Conservation (phyloP, 495 filamentous ascomycete species). For the Extremus antarcticus region DNA sequence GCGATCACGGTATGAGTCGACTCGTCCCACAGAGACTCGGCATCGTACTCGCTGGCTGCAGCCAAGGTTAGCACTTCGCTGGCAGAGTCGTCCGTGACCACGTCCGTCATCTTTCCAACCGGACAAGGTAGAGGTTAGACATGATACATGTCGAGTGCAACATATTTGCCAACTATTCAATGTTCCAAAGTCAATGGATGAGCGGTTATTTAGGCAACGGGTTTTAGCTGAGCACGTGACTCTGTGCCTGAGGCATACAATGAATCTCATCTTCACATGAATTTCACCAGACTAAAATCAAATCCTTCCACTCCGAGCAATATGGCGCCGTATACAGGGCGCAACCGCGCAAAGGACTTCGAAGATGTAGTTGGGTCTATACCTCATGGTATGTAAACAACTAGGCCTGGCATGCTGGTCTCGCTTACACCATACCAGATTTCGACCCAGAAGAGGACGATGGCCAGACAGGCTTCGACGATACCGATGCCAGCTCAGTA, state of each 20-base stretch:
- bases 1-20: neutral
- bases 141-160: no score
- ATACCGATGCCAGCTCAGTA: constrained; percentile 43
- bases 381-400: neutral
- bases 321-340: neutral
- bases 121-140: neutral
- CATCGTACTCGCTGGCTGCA: neutral
- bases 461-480: constrained; percentile 43
- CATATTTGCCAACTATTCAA: no score
- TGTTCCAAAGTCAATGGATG: no score
- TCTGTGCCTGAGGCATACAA: neutral
- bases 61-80: neutral
- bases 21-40: neutral
- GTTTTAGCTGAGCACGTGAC: no score
- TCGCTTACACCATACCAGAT: constrained; percentile 43
- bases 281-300: neutral
- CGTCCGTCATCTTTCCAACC: neutral
- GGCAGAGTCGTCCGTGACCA: neutral
- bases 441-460: constrained; percentile 65
- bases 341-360: neutral
- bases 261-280: neutral
- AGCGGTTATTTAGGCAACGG: no score
- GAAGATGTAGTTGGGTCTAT: neutral
- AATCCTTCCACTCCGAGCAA: neutral
- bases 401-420: no score